Evolutionary conservation across 257 asterid species (phyloP).

Genomic region (Apocynum venetum): DNA sequence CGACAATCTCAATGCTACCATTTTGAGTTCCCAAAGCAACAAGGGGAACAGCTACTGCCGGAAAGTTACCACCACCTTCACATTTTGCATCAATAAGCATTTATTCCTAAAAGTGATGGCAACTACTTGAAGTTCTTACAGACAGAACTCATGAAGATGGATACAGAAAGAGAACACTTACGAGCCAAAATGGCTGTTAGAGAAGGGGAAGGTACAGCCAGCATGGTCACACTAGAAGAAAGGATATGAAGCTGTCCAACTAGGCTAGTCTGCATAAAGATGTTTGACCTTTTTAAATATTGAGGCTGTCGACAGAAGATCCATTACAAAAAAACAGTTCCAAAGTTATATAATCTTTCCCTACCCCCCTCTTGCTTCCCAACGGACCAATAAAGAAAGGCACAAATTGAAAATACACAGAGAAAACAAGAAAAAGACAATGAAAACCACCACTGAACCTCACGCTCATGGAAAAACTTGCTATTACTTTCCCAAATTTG

Average conservation of each 20-base stretch:
- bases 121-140: conserved; percentile 2
- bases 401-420: not conserved
- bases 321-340: not conserved
- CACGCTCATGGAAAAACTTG: not conserved
- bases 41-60: conserved; percentile 97
- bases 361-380: not conserved
- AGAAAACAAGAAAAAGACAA: not conserved
- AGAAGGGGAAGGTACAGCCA: conserved; percentile 98
- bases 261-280: conserved; percentile 60
- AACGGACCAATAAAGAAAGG: not conserved
- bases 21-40: conserved; percentile 97
- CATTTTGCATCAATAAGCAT: conserved; percentile 28
- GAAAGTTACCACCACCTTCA: conserved; percentile 97
- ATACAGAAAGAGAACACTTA: conserved; percentile 38
- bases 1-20: conserved; percentile 85
- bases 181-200: conserved; percentile 96
- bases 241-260: conserved; percentile 98
- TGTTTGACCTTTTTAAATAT: conserved; percentile 11
- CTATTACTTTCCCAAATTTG: not conserved
- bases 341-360: not conserved
- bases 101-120: conserved; percentile 18
- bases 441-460: not conserved
- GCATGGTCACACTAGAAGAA: conserved; percentile 89
- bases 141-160: not conserved
- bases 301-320: not conserved